phyloP scores from a whole-genome alignment of 1,139 yeast species.

The Pichia kudriavzevii region DNA sequence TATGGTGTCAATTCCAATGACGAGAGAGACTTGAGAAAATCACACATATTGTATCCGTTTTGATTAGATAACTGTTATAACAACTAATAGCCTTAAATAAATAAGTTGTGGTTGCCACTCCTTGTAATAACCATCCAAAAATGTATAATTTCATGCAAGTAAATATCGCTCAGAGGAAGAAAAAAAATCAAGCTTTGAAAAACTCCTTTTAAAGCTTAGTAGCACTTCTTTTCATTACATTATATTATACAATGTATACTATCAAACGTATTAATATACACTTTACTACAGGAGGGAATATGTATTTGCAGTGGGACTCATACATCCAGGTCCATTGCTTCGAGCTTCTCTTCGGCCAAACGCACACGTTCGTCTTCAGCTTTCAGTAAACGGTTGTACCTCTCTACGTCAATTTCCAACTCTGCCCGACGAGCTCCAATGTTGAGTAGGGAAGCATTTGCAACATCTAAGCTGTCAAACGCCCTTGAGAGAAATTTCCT shows the following conservation, averaged over 20 bases:
- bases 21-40: conserved; percentile 1
- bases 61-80: background rate
- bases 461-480: conserved; percentile 21
- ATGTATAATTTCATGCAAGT: too few species aligned
- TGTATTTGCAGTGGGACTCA: too few species aligned
- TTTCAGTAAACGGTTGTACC: conserved; percentile 20
- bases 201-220: too few species aligned
- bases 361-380: conserved; percentile 24
- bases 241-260: background rate
- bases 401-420: conserved; percentile 25
- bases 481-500: conserved; percentile 13
- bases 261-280: conserved; percentile 3
- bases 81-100: too few species aligned
- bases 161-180: too few species aligned
- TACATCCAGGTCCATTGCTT: conserved; percentile 25
- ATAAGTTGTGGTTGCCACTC: too few species aligned
- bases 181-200: too few species aligned
- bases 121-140: too few species aligned
- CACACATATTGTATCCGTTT: background rate
- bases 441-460: conserved; percentile 17
- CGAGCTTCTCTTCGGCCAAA: conserved; percentile 27
- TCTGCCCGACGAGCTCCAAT: conserved; percentile 17
- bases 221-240: too few species aligned
- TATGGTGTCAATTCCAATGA: conserved; percentile 4
- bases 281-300: too few species aligned